phyloP scores from a whole-genome alignment of 176 grass and related monocot genomes.

The Aegilops speltoides region DNA sequence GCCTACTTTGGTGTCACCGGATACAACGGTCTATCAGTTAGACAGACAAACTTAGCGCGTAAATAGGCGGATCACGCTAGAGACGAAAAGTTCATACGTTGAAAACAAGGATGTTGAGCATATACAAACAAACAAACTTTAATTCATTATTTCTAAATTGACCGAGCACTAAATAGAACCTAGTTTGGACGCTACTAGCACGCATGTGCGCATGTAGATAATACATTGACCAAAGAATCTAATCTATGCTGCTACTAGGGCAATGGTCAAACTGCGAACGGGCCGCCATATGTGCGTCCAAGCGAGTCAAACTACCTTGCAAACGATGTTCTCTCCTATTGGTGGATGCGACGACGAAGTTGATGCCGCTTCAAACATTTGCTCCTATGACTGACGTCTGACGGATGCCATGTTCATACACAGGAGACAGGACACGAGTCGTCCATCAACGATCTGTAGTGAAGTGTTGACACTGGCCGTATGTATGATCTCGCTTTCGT shows the following conservation, averaged over 20 bases:
- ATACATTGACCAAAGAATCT: not conserved
- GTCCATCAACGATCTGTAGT: not conserved
- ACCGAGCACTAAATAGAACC: not conserved
- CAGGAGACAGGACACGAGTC: not conserved
- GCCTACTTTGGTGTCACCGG: too few species aligned
- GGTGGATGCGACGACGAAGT: not conserved
- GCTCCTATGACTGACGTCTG: not conserved
- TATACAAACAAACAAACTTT: not conserved
- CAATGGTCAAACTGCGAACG: slow-evolving; percentile 26
- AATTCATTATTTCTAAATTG: not conserved
- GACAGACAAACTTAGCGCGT: not conserved
- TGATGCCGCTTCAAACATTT: not conserved
- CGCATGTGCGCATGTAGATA: not conserved
- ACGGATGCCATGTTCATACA: slow-evolving; percentile 5
- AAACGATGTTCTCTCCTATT: not conserved
- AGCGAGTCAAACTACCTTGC: not conserved
- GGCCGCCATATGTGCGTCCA: not conserved
- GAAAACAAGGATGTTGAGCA: not conserved
- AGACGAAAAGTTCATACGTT: not conserved
- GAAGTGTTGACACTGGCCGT: not conserved
- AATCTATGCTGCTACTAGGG: not conserved
- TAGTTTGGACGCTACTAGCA: not conserved
- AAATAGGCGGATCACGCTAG: not conserved
- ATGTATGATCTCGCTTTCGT: not conserved
- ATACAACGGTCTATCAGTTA: too few species aligned